Evolutionary conservation across 257 asterid species (phyloP), one percentile per base, ranked within the genome.

Genomic region (Fraxinus pennsylvanica): DNA sequence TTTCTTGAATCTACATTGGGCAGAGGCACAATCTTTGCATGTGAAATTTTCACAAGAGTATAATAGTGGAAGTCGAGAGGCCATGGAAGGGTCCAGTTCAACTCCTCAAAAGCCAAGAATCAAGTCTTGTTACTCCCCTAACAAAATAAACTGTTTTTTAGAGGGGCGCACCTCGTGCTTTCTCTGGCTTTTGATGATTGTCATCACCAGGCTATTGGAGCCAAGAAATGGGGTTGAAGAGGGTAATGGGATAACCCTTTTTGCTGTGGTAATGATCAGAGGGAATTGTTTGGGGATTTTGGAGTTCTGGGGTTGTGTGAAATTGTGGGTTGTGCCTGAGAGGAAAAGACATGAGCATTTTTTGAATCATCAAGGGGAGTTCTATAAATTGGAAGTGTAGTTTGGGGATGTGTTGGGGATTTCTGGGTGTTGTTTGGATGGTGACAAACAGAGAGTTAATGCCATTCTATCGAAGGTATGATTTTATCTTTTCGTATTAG

Each of bases 31-130:
- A 81, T 95, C 71, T 95, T 83, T 81, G 97, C 98, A 35, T 76
- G 91, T 9, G 94, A 93, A 29, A 92, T 95, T 43, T 89, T 89
- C 86, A 87, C 97, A 1, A 2, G 96, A 89, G 74, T 95, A 81
- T 86, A 80, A 79, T 35, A 91, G 78, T 95, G 99, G 99, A 92
- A 88, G 78, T 93, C 97, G 43, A 88, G 90, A 86, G 96, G 98
- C 80, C 90, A 86, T 75, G 99, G 99, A 61, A 89, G 91, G 17
- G 90, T 90, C 19, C 99, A 95, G 74, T 91, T 92, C 88, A 93
- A 91, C 72, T 80, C 50, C 75, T 81, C 83, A 33, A 79, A 87
- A 32, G 74, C 87, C 36, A 95, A 88, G 65, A 19, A 29, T 66
- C 74, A 81, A 38, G 85, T 94, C 39, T 73, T 92, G 14, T 77